These are phyloP conservation scores for Alternaria sp. DNA, from an alignment of 2,329 filamentous ascomycete species.

Conservation along the genomic window DNA sequence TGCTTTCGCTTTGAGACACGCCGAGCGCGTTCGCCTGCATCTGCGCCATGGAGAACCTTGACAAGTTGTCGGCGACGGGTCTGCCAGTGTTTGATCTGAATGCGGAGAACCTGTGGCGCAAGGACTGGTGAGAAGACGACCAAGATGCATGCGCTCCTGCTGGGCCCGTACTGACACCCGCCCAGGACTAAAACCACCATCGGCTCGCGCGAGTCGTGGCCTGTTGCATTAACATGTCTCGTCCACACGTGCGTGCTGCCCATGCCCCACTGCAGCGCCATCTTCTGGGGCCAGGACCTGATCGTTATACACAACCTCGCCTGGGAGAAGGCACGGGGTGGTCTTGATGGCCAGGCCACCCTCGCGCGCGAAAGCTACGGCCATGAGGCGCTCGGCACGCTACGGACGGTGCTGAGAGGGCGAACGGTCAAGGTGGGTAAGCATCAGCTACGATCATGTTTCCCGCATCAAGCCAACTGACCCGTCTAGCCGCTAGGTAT, in stretches of 20 bases:
- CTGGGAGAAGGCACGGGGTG: slow-evolving; percentile 47
- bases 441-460: slow-evolving; percentile 15
- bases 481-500: slow-evolving; percentile 27
- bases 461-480: slow-evolving; percentile 11
- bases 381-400: slow-evolving; percentile 41
- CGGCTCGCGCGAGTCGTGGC: slow-evolving; percentile 46
- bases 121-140: slow-evolving; percentile 32
- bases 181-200: slow-evolving; percentile 39
- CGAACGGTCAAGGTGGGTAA: slow-evolving; percentile 49
- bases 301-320: slow-evolving; percentile 50
- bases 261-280: slow-evolving; percentile 50
- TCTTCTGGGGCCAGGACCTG: slow-evolving; percentile 52
- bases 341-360: slow-evolving; percentile 45
- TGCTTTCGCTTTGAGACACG: slow-evolving; percentile 1
- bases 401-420: slow-evolving; percentile 44
- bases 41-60: slow-evolving; percentile 30
- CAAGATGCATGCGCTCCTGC: neutral
- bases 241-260: slow-evolving; percentile 47
- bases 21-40: slow-evolving; percentile 1
- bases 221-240: slow-evolving; percentile 37
- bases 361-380: slow-evolving; percentile 40
- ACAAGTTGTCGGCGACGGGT: slow-evolving; percentile 39
- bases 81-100: slow-evolving; percentile 42
- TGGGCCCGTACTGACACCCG: neutral
- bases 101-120: slow-evolving; percentile 31